Conservation (phyloP, 495 filamentous ascomycete genomes). For the Chlorociboria aeruginascens region DNA sequence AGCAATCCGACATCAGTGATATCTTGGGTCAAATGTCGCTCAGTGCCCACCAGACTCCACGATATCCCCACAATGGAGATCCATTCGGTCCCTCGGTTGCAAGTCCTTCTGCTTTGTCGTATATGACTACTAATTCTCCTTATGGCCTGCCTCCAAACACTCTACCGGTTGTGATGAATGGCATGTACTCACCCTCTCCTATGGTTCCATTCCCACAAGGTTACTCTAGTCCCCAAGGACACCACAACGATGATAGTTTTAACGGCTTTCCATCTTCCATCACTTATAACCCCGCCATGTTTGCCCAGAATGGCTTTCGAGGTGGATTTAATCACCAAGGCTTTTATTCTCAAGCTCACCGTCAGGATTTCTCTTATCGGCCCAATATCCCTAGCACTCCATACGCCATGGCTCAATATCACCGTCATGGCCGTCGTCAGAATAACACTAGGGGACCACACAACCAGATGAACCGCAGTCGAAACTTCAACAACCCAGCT, state of each 20-base stretch:
- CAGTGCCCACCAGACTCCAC: not conserved
- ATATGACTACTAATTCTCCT: not conserved
- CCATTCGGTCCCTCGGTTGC: slow-evolving; percentile 3
- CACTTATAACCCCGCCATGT: not conserved
- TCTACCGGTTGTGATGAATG: not conserved
- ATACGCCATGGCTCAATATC: not conserved
- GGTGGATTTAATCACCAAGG: not conserved
- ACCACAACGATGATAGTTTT: not conserved
- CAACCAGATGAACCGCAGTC: not conserved
- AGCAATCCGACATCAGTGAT: not conserved
- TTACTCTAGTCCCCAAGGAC: not conserved
- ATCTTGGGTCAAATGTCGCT: slow-evolving; percentile 18
- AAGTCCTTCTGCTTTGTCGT: slow-evolving; percentile 5
- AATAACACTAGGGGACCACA: slow-evolving; percentile 1
- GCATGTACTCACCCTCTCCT: not conserved
- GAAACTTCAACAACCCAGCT: slow-evolving; percentile 22
- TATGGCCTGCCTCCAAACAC: slow-evolving; percentile 22
- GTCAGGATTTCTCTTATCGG: too few relatives aligned
- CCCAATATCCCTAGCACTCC: too few relatives aligned
- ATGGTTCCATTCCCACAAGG: not conserved
- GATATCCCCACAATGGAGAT: not conserved
- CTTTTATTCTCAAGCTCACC: not conserved
- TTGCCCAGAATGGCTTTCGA: not conserved
- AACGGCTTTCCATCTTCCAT: not conserved
- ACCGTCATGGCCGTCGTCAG: slow-evolving; percentile 2